Percentiles rank a stretch among this genome's conserved stretches.
These are phyloP conservation scores for Diaporthe sp. DNA, from an alignment of 2,329 filamentous ascomycete genomes.

Conservation along the genomic window DNA sequence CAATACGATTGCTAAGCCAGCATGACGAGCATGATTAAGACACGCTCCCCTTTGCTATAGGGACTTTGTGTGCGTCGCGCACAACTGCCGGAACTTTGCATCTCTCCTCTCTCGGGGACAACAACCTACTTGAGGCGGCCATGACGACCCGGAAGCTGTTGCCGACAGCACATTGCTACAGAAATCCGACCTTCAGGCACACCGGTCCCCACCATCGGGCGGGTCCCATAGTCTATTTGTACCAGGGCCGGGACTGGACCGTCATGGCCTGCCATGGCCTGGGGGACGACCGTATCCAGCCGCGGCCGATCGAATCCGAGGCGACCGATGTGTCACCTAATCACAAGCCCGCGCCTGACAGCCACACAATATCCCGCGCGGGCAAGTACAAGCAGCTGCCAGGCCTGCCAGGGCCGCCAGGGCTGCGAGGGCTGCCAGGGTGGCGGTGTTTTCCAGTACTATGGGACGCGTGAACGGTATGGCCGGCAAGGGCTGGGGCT, in stretches of 20 bases:
- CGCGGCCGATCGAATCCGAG: constrained; percentile 17
- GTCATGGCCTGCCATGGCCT: constrained; percentile 7
- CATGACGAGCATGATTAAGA: constrained; percentile 1
- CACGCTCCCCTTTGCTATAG: background rate
- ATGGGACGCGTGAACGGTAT: constrained; percentile 29
- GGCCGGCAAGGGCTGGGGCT: background rate
- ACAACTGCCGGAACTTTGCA: constrained; percentile 21
- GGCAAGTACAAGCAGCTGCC: background rate
- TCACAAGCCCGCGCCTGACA: background rate
- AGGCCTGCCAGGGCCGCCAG: background rate
- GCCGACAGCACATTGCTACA: constrained; percentile 22
- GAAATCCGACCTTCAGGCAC: constrained; percentile 11
- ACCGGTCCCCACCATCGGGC: constrained; percentile 20
- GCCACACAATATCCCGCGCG: background rate
- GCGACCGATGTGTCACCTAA: constrained; percentile 32
- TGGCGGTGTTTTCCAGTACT: constrained; percentile 19
- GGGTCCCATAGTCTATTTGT: constrained; percentile 25
- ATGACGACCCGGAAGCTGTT: constrained; percentile 25
- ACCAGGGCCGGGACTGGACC: constrained; percentile 19
- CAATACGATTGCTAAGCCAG: background rate
- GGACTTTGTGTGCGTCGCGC: background rate
- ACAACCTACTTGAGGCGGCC: background rate
- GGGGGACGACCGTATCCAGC: background rate
- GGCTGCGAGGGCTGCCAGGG: constrained; percentile 1
- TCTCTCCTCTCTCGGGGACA: background rate